phyloP scores from a whole-genome alignment of 345 rosid species.

The Rhodamnia rubescens region DNA sequence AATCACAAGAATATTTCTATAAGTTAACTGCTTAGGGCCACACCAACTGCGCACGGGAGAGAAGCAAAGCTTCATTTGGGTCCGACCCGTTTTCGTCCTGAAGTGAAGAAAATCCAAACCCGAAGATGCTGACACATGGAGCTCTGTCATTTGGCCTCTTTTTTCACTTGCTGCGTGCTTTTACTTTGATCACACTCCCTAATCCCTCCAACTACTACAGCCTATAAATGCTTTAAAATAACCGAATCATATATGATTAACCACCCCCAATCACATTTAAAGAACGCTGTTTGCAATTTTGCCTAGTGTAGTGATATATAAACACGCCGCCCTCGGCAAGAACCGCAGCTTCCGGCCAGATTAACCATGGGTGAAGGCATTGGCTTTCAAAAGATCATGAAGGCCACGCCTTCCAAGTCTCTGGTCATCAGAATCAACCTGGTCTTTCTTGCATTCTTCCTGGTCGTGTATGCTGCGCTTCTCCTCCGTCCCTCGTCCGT shows the following conservation, averaged over 20 bases:
- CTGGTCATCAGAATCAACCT: slow-evolving; percentile 52
- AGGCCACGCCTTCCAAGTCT: slow-evolving; percentile 51
- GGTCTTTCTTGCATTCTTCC: slow-evolving; percentile 49
- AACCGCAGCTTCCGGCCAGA: not conserved
- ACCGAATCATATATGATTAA: not conserved
- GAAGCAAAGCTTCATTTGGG: slow-evolving; percentile 1
- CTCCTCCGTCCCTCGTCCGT: slow-evolving; percentile 44
- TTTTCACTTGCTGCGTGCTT: not conserved
- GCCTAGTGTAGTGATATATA: not conserved
- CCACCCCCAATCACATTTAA: not conserved
- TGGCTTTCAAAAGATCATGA: slow-evolving; percentile 28
- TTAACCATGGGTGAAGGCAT: not conserved
- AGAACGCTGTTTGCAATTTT: not conserved
- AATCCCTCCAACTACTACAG: slow-evolving; percentile 20
- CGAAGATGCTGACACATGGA: slow-evolving; percentile 30
- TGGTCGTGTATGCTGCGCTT: slow-evolving; percentile 42
- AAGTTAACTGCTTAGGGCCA: not conserved
- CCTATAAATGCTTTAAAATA: not conserved
- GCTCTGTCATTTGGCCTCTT: slow-evolving; percentile 18
- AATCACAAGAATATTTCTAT: not conserved
- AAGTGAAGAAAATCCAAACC: slow-evolving; percentile 16
- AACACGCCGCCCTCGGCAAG: slow-evolving; percentile 3
- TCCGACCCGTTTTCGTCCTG: slow-evolving; percentile 20
- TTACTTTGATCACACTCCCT: slow-evolving; percentile 7
- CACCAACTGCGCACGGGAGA: slow-evolving; percentile 2